phyloP scores from a whole-genome alignment of 176 grass and related monocot genomes.

The Oryza nivara region DNA sequence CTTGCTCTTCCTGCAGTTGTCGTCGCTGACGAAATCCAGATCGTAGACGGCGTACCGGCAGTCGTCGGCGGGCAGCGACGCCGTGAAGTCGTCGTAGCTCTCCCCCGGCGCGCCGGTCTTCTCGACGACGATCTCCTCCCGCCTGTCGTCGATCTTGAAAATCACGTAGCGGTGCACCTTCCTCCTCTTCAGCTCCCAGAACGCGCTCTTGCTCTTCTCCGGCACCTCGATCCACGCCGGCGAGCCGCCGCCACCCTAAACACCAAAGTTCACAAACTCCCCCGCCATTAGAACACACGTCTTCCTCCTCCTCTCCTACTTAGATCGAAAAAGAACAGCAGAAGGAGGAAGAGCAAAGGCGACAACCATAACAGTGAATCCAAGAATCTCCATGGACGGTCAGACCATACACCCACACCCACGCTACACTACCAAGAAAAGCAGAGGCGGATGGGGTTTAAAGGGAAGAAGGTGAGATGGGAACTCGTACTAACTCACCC shows the following conservation, averaged over 20 bases:
- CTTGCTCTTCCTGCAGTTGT: conserved; percentile 77
- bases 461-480: not conserved
- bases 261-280: not conserved
- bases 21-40: conserved; percentile 74
- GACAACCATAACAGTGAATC: conserved; percentile 46
- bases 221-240: conserved; percentile 61
- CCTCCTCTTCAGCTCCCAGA: conserved; percentile 71
- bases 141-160: conserved; percentile 77
- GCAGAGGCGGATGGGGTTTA: conserved; percentile 7
- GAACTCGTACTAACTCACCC: conserved; percentile 34
- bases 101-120: conserved; percentile 61
- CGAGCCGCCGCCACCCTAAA: conserved; percentile 45
- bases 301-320: not conserved
- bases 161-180: conserved; percentile 72
- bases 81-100: conserved; percentile 74
- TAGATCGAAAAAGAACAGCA: not conserved
- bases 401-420: not conserved
- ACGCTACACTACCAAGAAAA: not conserved
- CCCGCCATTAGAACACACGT: conserved; percentile 16
- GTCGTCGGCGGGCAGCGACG: conserved; percentile 60
- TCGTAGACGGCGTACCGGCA: conserved; percentile 79
- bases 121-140: conserved; percentile 67
- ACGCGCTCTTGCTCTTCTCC: conserved; percentile 62
- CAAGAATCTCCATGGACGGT: conserved; percentile 50
- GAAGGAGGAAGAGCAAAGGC: not conserved